A percentile compares a stretch with the other conserved stretches of the same genome.
Evolutionary conservation across 306 rosid species (phyloP).

Genomic region (Senna tora): DNA sequence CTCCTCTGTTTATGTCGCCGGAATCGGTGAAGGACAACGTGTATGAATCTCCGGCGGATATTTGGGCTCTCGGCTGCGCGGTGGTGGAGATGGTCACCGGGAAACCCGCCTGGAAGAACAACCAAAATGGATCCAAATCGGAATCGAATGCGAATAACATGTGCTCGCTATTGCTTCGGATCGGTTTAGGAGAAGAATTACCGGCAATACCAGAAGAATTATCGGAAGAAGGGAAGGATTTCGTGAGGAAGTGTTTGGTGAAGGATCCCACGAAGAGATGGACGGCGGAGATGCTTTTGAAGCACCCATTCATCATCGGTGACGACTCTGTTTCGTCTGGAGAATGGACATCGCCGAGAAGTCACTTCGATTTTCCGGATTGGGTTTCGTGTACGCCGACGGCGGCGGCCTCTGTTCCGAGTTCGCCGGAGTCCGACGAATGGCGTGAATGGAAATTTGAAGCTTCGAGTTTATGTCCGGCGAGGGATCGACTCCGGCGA

Average conservation of each 20-base stretch:
- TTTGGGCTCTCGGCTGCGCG: constrained; percentile 85
- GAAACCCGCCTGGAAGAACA: constrained; percentile 71
- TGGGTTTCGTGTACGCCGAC: constrained; percentile 66
- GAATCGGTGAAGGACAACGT: constrained; percentile 66
- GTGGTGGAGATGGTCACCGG: constrained; percentile 83
- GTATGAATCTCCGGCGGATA: constrained; percentile 62
- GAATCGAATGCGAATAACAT: constrained; percentile 20
- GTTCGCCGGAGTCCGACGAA: constrained; percentile 42
- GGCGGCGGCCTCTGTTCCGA: constrained; percentile 16
- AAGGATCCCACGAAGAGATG: constrained; percentile 75
- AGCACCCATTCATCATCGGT: constrained; percentile 58
- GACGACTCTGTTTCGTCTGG: constrained; percentile 35
- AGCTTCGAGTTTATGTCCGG: not conserved
- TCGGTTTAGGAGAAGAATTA: constrained; percentile 70
- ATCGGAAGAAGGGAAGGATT: constrained; percentile 72
- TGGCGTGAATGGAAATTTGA: constrained; percentile 12
- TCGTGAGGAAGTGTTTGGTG: constrained; percentile 65
- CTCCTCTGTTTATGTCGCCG: constrained; percentile 93
- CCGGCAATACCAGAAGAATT: constrained; percentile 66
- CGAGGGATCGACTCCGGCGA: constrained; percentile 46
- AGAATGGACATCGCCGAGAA: constrained; percentile 52
- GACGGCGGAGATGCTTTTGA: constrained; percentile 90
- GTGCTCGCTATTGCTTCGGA: constrained; percentile 59
- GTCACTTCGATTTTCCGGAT: constrained; percentile 74
- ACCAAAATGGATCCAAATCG: constrained; percentile 27